Base-by-base conservation (phyloP, 306 rosid species). In the Inga oerstediana region DNA sequence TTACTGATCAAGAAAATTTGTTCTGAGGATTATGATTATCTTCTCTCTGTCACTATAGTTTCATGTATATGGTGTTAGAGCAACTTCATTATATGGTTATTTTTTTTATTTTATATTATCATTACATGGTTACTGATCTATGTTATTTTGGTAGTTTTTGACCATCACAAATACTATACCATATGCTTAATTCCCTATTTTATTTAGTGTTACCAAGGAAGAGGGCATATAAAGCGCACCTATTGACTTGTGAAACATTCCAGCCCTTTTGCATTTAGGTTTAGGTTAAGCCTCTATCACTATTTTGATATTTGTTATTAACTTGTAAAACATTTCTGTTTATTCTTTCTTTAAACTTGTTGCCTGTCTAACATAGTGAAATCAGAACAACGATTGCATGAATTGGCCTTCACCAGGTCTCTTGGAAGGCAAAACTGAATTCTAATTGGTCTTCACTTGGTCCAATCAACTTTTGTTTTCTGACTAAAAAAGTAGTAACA, bases 81-180 rank as follows among this genome's bases (percentile, higher is more conserved):
- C 46, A 62, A 74, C 72, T 43, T 73, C 27, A 51, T 27, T 16
- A 68, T 41, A 22, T 71, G 34, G 44, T 49, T 66, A 78, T 78
- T 61, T 27, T 27, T 27, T 27, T 27, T 27, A 0, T 27, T 27
- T 27, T 27, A 27, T 27, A 27, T 27, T 27, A 27, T 27, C 30
- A 27, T 27, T 27, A 27, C 30, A 27, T 27, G 30, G 30, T 27
- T 27, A 27, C 30, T 27, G 51, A 49, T 76, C 74, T 74, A 22
- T 61, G 68, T 44, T 62, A 20, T 83, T 82, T 43, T 66, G 76
- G 13, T 80, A 76, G 80, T 75, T 44, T 39, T 41, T 70, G 41
- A 62, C 62, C 20, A 64, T 79, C 74, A 51, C 54, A 12, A 52
- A 20, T 71, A 69, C 24, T 30, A 32, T 51, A 3, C 48, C 76